Base-by-base conservation (phyloP, 192 early-diverging fungal genomes). In the Coemansia sp. region DNA sequence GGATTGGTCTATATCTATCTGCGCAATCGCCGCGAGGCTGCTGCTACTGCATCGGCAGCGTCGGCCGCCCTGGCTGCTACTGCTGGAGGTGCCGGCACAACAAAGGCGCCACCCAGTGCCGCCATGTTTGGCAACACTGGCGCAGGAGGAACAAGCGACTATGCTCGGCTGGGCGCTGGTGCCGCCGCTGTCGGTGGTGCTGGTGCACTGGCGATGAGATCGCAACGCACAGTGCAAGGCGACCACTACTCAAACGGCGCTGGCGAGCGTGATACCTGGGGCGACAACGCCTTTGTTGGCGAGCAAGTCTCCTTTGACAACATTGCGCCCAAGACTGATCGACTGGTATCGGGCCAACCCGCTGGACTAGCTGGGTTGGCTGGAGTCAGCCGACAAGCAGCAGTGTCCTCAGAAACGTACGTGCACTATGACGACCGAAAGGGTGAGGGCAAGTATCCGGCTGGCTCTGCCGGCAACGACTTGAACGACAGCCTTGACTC, bases 1-100 rank as follows among this genome's bases (percentile, higher is more conserved):
- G 89, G 87, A 2, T 80, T 91, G 57, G 46, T 84, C 9, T 87
- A 87, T 63, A 74, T 86, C 17, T 86, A 86, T 73, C 58, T 79
- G 69, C 85, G 85, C 68, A 86, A 86, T 63, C 77, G 78, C 23
- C 85, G 80, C 37, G 77, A 80, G 31, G 78, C 77, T 3, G 75
- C 78, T 5, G 80, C 85, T 4, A 78, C 78, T 0, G 77, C 78
- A 10, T 73, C 80, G 44, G 85, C 85, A 0, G 81, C 85, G 6
- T 77, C 84, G 8, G 85, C 85, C 9, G 80, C 85, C 7, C 62
- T 80, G 23, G 74, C 85, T 1, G 77, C 76, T 3, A 60, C 84
- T 7, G 48, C 69, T 17, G 72, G 71, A 17, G 74, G 64, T 27
- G 69, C 69, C 10, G 73, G 70, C 11, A 68, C 69, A 3, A 70